Percentiles rank a stretch among this genome's conserved stretches.
Evolutionary conservation across 2,329 filamentous ascomycete genomes (phyloP).

Genomic region (Xylariaceae sp.): DNA sequence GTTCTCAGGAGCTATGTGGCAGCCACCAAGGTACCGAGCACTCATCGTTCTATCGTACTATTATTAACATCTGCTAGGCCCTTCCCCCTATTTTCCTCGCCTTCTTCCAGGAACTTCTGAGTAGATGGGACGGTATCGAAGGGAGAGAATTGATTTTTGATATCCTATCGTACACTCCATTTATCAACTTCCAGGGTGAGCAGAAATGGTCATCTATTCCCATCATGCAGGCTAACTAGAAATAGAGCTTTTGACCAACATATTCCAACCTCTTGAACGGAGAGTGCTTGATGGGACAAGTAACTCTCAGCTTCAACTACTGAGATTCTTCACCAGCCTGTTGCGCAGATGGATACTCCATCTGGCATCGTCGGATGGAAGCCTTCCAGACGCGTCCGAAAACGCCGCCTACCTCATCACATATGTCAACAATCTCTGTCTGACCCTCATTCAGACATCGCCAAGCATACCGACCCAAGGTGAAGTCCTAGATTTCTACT

Average conservation of each 20-base stretch:
- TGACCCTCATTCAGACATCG: constrained; percentile 55
- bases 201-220: neutral
- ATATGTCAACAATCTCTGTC: constrained; percentile 51
- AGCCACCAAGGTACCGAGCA: constrained; percentile 47
- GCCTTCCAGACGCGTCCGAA: constrained; percentile 34
- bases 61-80: constrained; percentile 28
- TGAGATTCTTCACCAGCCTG: constrained; percentile 62
- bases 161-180: constrained; percentile 50
- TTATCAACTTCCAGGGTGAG: constrained; percentile 53
- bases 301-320: constrained; percentile 52
- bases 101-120: constrained; percentile 50
- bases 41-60: neutral
- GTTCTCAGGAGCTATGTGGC: constrained; percentile 52
- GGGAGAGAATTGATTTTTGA: constrained; percentile 51
- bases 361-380: constrained; percentile 38
- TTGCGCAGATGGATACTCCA: constrained; percentile 54
- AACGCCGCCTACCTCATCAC: constrained; percentile 40
- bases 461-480: constrained; percentile 43
- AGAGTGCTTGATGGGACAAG: constrained; percentile 45
- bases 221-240: constrained; percentile 22
- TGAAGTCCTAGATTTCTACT: constrained; percentile 65
- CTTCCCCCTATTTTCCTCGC: constrained; percentile 45
- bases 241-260: constrained; percentile 46
- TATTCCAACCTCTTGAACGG: constrained; percentile 49
- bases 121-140: constrained; percentile 57